These are phyloP conservation scores for Boechera stricta DNA, from an alignment of 345 rosid genomes.

Conservation along the genomic window DNA sequence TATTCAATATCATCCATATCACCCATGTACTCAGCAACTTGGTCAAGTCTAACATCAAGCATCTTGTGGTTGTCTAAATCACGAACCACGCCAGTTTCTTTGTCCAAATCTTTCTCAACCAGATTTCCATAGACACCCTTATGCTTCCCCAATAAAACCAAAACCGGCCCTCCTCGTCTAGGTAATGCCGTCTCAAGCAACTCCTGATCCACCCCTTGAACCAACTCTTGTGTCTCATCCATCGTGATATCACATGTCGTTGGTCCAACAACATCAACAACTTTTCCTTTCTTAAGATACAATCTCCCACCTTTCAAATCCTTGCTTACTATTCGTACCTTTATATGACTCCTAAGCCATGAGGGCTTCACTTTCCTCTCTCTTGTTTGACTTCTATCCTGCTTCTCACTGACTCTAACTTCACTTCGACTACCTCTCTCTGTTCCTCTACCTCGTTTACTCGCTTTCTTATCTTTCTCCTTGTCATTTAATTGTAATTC, in stretches of 20 bases:
- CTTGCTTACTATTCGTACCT: slow-evolving; percentile 76
- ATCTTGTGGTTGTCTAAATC: slow-evolving; percentile 67
- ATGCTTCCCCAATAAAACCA: slow-evolving; percentile 70
- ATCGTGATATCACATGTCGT: slow-evolving; percentile 65
- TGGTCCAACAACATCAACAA: slow-evolving; percentile 86
- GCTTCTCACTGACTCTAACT: slow-evolving; percentile 36
- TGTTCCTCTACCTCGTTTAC: slow-evolving; percentile 40
- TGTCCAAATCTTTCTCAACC: slow-evolving; percentile 70
- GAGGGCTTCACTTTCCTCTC: slow-evolving; percentile 40
- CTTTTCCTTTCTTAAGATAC: slow-evolving; percentile 80
- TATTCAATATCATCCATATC: slow-evolving; percentile 64
- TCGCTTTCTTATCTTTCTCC: slow-evolving; percentile 40
- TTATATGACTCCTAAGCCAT: slow-evolving; percentile 81
- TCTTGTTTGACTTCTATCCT: slow-evolving; percentile 38
- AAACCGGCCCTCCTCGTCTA: slow-evolving; percentile 66
- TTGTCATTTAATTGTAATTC: slow-evolving; percentile 34
- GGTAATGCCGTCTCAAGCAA: slow-evolving; percentile 91
- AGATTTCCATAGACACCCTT: slow-evolving; percentile 75
- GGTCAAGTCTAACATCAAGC: slow-evolving; percentile 73
- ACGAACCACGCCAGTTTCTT: slow-evolving; percentile 67
- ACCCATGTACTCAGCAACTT: slow-evolving; percentile 82
- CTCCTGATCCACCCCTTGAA: slow-evolving; percentile 79
- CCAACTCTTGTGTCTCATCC: slow-evolving; percentile 75
- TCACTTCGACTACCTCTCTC: slow-evolving; percentile 39
- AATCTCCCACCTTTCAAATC: slow-evolving; percentile 69